These are phyloP conservation scores for Saccharomycopsis sp. DNA, from an alignment of 805 yeast species.

Conservation along the genomic window DNA sequence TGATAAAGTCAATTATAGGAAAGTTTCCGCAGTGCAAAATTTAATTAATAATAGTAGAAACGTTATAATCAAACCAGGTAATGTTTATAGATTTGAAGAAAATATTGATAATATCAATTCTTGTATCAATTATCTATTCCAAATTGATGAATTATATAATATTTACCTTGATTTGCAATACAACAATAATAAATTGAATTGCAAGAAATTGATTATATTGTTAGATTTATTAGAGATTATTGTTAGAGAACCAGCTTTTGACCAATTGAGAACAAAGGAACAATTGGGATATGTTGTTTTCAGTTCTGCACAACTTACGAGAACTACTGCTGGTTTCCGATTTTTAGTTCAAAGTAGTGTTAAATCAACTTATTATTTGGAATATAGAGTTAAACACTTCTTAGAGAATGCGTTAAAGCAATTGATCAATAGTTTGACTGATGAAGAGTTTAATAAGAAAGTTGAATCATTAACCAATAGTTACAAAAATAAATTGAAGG, in stretches of 20 bases:
- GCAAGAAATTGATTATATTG: constrained; percentile 35
- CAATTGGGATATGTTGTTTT: constrained; percentile 94
- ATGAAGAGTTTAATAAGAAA: constrained; percentile 61
- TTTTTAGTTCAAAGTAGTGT: constrained; percentile 75
- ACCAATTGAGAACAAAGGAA: constrained; percentile 85
- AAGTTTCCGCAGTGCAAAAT: constrained; percentile 1
- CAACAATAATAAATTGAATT: background rate
- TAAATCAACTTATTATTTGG: constrained; percentile 63
- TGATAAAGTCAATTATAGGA: background rate
- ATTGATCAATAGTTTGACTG: constrained; percentile 43
- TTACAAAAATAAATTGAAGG: constrained; percentile 56
- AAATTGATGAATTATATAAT: constrained; percentile 41
- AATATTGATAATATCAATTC: constrained; percentile 66
- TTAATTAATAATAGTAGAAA: constrained; percentile 29
- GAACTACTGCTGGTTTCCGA: constrained; percentile 43
- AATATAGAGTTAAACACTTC: constrained; percentile 68
- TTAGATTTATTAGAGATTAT: constrained; percentile 67
- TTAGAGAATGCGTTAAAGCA: constrained; percentile 38
- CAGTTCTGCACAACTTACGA: constrained; percentile 46
- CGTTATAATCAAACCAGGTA: constrained; percentile 34
- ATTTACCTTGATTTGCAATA: constrained; percentile 7
- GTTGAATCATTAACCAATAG: constrained; percentile 54
- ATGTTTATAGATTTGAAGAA: constrained; percentile 40
- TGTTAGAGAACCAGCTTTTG: constrained; percentile 81
- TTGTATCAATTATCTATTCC: constrained; percentile 72